Base-by-base conservation (phyloP, 2,329 filamentous ascomycete genomes). In the Colletotrichum tabaci region DNA sequence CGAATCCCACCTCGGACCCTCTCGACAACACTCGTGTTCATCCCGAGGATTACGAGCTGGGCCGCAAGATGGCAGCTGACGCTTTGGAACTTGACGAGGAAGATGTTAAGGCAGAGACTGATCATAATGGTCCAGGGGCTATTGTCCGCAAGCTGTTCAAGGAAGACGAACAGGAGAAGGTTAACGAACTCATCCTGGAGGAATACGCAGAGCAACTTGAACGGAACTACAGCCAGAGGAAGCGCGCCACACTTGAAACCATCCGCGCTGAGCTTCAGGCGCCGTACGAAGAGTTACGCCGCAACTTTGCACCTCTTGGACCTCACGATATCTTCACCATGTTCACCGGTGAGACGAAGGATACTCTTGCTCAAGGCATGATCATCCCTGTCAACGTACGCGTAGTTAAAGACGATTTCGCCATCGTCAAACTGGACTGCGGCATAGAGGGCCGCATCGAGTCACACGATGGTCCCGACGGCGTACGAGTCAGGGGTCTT, bases 61-160 rank as follows among this genome's bases (percentile, higher is more conserved):
- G 95, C 60, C 94, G 96, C 76, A 99, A 99, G 84, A 98, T 99
- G 92, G 96, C 96, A 23, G 96, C 96, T 4, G 96, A 99, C 85
- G 96, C 96, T 18, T 87, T 99, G 58, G 96, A 98, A 80, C 88
- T 99, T 75, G 96, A 99, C 76, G 96, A 99, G 83, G 96, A 99
- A 84, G 96, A 99, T 77, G 94, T 99, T 79, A 97, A 98, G 82
- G 94, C 93, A 1, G 95, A 98, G 83, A 93, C 93, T 6, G 94
- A 97, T 75, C 94, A 98, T 78, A 94, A 95, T 74, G 96, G 96
- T 0, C 88, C 93, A 0, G 95, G 94, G 18, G 96, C 96, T 9
- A 95, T 98, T 75, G 94, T 99, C 66, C 92, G 95, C 74, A 97
- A 96, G 81, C 90, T 99, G n/a, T 94, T 99, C 80, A 94, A 94